Evolutionary conservation across 1,284 basidiomycete species (phyloP).

Genomic region (Ustilago lituana): DNA sequence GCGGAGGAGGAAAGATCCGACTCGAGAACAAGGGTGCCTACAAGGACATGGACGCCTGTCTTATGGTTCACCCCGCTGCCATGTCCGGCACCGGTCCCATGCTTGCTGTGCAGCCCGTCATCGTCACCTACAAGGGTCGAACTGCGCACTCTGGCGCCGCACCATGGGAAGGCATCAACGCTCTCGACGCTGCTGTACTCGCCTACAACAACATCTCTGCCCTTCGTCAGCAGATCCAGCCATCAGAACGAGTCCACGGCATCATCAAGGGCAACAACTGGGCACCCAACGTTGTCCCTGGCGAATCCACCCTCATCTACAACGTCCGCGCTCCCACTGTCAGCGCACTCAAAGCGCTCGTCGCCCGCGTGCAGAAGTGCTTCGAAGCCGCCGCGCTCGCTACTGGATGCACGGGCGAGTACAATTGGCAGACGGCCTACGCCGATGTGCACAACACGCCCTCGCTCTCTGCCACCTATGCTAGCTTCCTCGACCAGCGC

Average conservation of each 20-base stretch:
- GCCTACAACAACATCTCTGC: constrained; percentile 80
- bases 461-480: constrained; percentile 48
- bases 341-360: constrained; percentile 72
- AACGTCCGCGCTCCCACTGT: constrained; percentile 75
- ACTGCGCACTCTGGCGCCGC: constrained; percentile 68
- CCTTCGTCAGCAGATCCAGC: constrained; percentile 78
- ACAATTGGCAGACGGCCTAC: constrained; percentile 66
- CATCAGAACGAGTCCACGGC: constrained; percentile 70
- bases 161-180: constrained; percentile 85
- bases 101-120: constrained; percentile 69
- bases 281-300: constrained; percentile 75
- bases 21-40: constrained; percentile 79
- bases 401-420: constrained; percentile 75
- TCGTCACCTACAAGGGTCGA: constrained; percentile 49
- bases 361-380: constrained; percentile 73
- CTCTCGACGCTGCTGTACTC: constrained; percentile 82
- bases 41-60: constrained; percentile 78
- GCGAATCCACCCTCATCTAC: constrained; percentile 77
- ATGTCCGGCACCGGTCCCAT: constrained; percentile 70
- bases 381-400: constrained; percentile 79
- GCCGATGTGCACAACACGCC: constrained; percentile 64
- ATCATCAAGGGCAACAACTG: constrained; percentile 66
- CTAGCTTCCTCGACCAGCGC: constrained; percentile 62
- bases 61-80: constrained; percentile 74
- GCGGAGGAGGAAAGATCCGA: constrained; percentile 79